phyloP scores from a whole-genome alignment of 2,329 filamentous ascomycete genomes.

The Teratosphaeria epicoccoides region DNA sequence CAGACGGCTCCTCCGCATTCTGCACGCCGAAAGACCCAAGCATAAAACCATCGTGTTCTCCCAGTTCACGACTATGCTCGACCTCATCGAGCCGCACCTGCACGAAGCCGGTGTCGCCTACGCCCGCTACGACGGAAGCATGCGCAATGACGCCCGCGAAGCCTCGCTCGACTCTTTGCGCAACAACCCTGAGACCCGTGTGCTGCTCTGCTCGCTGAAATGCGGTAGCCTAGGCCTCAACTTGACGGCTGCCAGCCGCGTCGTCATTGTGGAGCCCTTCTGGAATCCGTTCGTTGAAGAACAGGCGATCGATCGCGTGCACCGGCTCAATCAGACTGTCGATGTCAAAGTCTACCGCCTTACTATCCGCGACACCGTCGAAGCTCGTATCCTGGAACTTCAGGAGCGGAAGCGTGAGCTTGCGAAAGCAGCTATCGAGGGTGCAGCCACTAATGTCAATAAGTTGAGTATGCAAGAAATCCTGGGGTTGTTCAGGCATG shows the following conservation, averaged over 20 bases:
- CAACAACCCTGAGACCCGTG: slow-evolving; percentile 61
- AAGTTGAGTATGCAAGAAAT: slow-evolving; percentile 93
- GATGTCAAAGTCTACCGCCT: slow-evolving; percentile 94
- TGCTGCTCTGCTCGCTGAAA: slow-evolving; percentile 86
- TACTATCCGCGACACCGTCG: slow-evolving; percentile 75
- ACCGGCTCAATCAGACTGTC: slow-evolving; percentile 91
- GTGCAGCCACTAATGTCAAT: slow-evolving; percentile 51
- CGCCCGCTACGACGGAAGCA: slow-evolving; percentile 86
- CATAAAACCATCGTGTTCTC: slow-evolving; percentile 99
- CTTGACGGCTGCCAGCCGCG: slow-evolving; percentile 81
- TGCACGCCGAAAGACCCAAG: slow-evolving; percentile 63
- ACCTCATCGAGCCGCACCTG: slow-evolving; percentile 89
- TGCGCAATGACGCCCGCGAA: slow-evolving; percentile 89
- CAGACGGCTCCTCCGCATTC: slow-evolving; percentile 67
- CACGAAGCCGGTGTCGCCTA: slow-evolving; percentile 62
- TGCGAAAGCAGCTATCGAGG: slow-evolving; percentile 84
- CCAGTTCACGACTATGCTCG: slow-evolving; percentile 96
- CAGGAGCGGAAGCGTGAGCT: slow-evolving; percentile 89
- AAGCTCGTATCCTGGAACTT: slow-evolving; percentile 86
- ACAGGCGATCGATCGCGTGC: slow-evolving; percentile 95
- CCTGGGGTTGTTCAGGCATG: slow-evolving; percentile 72
- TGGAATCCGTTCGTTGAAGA: slow-evolving; percentile 99
- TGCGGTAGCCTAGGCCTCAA: slow-evolving; percentile 91
- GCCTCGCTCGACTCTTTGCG: slow-evolving; percentile 69
- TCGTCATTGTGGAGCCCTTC: slow-evolving; percentile 93